phyloP scores from a whole-genome alignment of 495 filamentous ascomycete species.

The Achaetomiella virescens region DNA sequence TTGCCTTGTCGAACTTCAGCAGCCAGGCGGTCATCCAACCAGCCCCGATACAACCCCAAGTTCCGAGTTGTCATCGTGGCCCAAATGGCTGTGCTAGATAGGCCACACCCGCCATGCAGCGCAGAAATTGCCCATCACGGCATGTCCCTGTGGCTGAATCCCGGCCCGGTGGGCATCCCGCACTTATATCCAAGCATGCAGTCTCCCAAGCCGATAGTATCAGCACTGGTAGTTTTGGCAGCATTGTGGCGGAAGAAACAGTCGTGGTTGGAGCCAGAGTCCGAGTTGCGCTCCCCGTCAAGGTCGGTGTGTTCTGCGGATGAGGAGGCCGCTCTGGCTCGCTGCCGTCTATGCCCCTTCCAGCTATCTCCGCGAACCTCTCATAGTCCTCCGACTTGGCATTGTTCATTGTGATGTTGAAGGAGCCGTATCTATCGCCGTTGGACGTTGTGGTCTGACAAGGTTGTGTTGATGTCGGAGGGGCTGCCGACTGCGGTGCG shows the following conservation, averaged over 20 bases:
- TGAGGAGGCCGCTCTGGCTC: not conserved
- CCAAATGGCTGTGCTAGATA: conserved; percentile 6
- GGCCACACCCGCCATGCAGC: conserved; percentile 2
- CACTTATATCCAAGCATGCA: not conserved
- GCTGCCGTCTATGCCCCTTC: not conserved
- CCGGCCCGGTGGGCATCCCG: not conserved
- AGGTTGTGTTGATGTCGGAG: conserved; percentile 7
- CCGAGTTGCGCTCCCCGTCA: not conserved
- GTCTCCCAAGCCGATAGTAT: not conserved
- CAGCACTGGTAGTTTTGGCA: not conserved
- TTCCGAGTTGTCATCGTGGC: too few species aligned
- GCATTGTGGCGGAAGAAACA: not conserved
- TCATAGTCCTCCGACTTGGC: conserved; percentile 25
- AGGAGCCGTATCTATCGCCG: conserved; percentile 22
- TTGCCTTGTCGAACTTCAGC: too few species aligned
- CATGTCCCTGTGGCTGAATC: not conserved
- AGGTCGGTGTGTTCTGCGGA: not conserved
- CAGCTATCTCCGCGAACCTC: conserved; percentile 19
- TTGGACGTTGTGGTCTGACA: conserved; percentile 15
- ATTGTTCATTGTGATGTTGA: conserved; percentile 21
- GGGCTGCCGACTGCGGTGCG: conserved; percentile 6
- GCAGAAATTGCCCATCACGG: not conserved
- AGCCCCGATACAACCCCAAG: too few species aligned
- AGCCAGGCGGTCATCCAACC: too few species aligned
- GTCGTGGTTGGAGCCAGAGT: not conserved